phyloP scores from a whole-genome alignment of 371 early-diverging fungal species.

The Mucor irregularis region DNA sequence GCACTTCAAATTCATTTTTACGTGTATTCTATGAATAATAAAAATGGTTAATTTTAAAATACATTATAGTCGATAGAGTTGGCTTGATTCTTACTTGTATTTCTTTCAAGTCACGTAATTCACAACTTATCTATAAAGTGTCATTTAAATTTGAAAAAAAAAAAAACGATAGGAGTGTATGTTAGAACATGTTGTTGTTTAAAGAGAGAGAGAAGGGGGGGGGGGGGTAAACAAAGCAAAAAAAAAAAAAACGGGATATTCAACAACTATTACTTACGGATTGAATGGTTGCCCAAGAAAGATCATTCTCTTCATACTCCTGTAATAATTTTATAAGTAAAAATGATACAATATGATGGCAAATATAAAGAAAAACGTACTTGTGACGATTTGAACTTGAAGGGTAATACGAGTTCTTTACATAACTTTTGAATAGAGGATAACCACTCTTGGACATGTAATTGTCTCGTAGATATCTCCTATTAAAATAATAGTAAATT shows the following conservation, averaged over 20 bases:
- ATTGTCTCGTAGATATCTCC: slow-evolving; percentile 25
- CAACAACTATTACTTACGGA: slow-evolving; percentile 19
- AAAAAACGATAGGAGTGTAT: background rate
- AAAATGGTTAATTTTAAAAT: too few relatives aligned
- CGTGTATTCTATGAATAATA: slow-evolving; percentile 8
- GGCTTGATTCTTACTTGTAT: slow-evolving; percentile 7
- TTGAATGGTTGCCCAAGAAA: slow-evolving; percentile 37
- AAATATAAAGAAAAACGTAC: slow-evolving; percentile 9
- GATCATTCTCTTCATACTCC: slow-evolving; percentile 23
- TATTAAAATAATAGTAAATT: slow-evolving; percentile 4
- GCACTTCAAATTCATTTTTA: slow-evolving; percentile 6
- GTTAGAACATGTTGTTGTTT: background rate
- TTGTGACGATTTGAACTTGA: slow-evolving; percentile 14
- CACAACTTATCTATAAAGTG: slow-evolving; percentile 32
- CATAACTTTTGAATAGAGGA: slow-evolving; percentile 18
- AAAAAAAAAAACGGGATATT: background rate
- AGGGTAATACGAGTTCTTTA: slow-evolving; percentile 12
- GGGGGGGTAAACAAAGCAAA: background rate
- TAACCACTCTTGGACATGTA: slow-evolving; percentile 24
- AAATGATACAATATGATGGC: background rate
- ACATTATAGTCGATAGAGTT: too few relatives aligned
- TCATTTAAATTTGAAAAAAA: too few relatives aligned
- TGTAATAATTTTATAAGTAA: slow-evolving; percentile 7
- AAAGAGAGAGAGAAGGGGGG: slow-evolving; percentile 1
- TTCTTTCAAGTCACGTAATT: slow-evolving; percentile 23